Conservation (phyloP, 352 stramenopile species). For the Phytophthora melonis region DNA sequence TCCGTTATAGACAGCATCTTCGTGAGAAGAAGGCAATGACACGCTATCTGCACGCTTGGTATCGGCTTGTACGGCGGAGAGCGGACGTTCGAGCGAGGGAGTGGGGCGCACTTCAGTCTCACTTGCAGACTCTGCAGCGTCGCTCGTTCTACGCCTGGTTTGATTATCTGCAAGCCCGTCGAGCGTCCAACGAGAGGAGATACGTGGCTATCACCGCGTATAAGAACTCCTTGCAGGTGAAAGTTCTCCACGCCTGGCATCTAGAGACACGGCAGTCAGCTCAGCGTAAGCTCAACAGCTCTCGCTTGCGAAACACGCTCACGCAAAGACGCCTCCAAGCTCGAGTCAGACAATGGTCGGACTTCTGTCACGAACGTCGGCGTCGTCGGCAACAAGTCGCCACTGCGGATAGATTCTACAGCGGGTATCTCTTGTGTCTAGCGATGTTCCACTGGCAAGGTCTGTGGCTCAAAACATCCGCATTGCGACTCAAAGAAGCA, state of each 20-base stretch:
- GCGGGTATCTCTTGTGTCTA: slow-evolving; percentile 38
- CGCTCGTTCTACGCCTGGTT: slow-evolving; percentile 29
- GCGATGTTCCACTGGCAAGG: slow-evolving; percentile 46
- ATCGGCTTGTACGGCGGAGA: neutral
- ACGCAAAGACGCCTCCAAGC: slow-evolving; percentile 17
- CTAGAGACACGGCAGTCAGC: neutral
- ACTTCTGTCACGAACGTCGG: slow-evolving; percentile 8
- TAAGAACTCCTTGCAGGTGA: slow-evolving; percentile 12
- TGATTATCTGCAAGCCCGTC: slow-evolving; percentile 6
- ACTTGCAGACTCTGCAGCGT: slow-evolving; percentile 12
- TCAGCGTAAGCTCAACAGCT: neutral
- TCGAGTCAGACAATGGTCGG: slow-evolving; percentile 21
- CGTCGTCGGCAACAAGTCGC: slow-evolving; percentile 10
- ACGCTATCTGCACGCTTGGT: slow-evolving; percentile 24
- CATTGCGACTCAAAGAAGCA: slow-evolving; percentile 14
- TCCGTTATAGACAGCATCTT: slow-evolving; percentile 21
- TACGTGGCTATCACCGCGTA: slow-evolving; percentile 9
- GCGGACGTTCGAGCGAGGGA: slow-evolving; percentile 8
- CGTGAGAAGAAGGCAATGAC: slow-evolving; percentile 6
- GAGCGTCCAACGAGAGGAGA: slow-evolving; percentile 6
- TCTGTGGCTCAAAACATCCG: slow-evolving; percentile 21
- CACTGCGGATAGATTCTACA: slow-evolving; percentile 37
- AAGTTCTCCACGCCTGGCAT: slow-evolving; percentile 19
- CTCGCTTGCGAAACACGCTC: neutral
- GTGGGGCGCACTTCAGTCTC: slow-evolving; percentile 27